Evolutionary conservation across 768 basidiomycete species (phyloP).

Genomic region (Amanita pseudoporphyria): DNA sequence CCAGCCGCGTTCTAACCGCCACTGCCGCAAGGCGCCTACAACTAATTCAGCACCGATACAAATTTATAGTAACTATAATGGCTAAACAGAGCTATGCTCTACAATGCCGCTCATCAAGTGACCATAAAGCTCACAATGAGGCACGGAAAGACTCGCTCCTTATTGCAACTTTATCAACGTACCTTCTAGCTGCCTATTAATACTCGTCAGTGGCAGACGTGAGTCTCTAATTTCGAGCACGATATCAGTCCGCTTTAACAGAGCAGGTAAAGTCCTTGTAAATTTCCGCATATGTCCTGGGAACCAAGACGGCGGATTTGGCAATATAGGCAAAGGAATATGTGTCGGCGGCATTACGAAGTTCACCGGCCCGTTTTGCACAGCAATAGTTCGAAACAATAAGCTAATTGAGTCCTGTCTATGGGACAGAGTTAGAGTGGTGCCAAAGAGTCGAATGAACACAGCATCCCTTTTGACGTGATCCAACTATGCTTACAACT

Average conservation of each 20-base stretch:
- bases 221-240: slow-evolving; percentile 94
- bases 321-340: slow-evolving; percentile 37
- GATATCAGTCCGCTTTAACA: slow-evolving; percentile 78
- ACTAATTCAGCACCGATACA: not conserved
- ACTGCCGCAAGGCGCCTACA: slow-evolving; percentile 57
- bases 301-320: slow-evolving; percentile 84
- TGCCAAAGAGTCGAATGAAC: not conserved
- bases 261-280: slow-evolving; percentile 59
- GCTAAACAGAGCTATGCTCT: not conserved
- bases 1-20: slow-evolving; percentile 61
- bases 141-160: not conserved
- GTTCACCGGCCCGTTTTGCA: not conserved
- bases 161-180: slow-evolving; percentile 17
- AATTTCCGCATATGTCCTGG: slow-evolving; percentile 95
- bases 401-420: not conserved
- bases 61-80: not conserved
- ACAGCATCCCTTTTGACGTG: not conserved
- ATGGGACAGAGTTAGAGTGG: not conserved
- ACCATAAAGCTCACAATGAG: not conserved
- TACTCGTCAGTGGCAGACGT: slow-evolving; percentile 85
- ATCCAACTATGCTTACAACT: not conserved
- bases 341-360: slow-evolving; percentile 23
- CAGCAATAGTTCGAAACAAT: not conserved
- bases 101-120: not conserved
- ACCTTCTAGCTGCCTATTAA: slow-evolving; percentile 88